Base-by-base conservation (phyloP, 306 rosid genomes). In the Biancaea sappan region DNA sequence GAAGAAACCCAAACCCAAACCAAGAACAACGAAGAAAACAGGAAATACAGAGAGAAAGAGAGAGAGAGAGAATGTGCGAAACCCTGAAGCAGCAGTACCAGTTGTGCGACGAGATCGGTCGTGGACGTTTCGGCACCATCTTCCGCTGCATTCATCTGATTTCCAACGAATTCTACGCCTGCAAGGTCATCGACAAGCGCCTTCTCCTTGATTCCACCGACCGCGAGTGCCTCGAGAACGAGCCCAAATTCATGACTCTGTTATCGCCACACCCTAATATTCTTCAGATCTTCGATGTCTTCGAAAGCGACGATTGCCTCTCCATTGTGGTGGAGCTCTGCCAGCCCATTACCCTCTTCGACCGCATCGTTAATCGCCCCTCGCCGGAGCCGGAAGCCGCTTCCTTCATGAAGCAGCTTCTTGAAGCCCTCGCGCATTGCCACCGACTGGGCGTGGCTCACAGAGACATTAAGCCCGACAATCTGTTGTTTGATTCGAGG, bases 401-500 rank as follows among this genome's bases (percentile, higher is more conserved):
- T 0, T 3, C 66, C 0, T 9, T 84, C 2, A 77, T 88, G 29
- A 79, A 83, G 6, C 91, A 76, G 54, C 94, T 94, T 1, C 86
- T 94, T 2, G 40, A 52, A 1, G 97, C 90, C 1, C 19, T 94
- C 0, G 57, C 79, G 0, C 97, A 94, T 77, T 94, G 98, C 50
- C 98, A 94, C 85, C 71, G 74, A 4, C 78, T 72, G 7, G 92
- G 97, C 16, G 75, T 94, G 0, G 95, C 95, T 2, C 97, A 94
- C 63, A 46, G 97, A 11, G 97, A 94, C 60, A 57, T 90, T 1
- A 91, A 94, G 71, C 98, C 99, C 0, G 96, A 92, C 13, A 94
- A 89, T 32, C 40, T 86, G 19, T 56, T 94, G 11, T 94, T 94
- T 38, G 95, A 92, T 21, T 82, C 84, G 0, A 47, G 43, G 4